phyloP scores from a whole-genome alignment of 2,329 filamentous ascomycete species.

The Nemania serpens region DNA sequence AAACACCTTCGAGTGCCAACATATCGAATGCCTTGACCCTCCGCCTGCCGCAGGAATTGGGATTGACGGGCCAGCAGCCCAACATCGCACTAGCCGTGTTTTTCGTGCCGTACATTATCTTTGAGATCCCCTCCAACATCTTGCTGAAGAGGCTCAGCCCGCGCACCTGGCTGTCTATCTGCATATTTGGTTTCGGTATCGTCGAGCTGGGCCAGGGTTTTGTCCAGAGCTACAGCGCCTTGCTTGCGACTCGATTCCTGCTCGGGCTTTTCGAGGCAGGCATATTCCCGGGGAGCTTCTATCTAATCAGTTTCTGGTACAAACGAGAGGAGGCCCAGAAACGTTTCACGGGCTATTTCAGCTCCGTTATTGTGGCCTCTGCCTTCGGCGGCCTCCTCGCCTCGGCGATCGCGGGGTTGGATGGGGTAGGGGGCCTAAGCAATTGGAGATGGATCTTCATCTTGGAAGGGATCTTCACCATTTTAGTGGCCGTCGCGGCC shows the following conservation, averaged over 20 bases:
- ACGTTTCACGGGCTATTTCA: slow-evolving; percentile 61
- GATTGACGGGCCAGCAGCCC: slow-evolving; percentile 24
- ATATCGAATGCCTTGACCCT: slow-evolving; percentile 32
- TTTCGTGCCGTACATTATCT: slow-evolving; percentile 32
- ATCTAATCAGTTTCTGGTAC: slow-evolving; percentile 68
- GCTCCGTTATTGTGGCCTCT: slow-evolving; percentile 60
- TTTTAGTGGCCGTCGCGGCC: slow-evolving; percentile 41
- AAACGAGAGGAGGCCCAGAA: slow-evolving; percentile 62
- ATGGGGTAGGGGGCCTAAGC: slow-evolving; percentile 51
- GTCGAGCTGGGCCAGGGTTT: slow-evolving; percentile 55
- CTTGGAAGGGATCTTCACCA: neutral
- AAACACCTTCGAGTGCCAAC: slow-evolving; percentile 22
- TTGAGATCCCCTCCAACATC: slow-evolving; percentile 33
- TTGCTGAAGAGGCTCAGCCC: slow-evolving; percentile 28
- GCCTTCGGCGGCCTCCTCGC: slow-evolving; percentile 66
- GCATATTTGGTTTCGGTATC: slow-evolving; percentile 49
- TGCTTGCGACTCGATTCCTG: slow-evolving; percentile 54
- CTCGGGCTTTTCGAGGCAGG: slow-evolving; percentile 58
- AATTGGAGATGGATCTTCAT: slow-evolving; percentile 26
- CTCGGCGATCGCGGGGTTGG: slow-evolving; percentile 52
- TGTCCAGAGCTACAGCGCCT: slow-evolving; percentile 52
- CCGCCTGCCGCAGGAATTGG: slow-evolving; percentile 25
- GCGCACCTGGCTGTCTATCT: slow-evolving; percentile 26
- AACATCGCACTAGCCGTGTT: slow-evolving; percentile 31
- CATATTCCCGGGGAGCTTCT: slow-evolving; percentile 59